Evolutionary conservation across 106 monocot genomes (phyloP).

Genomic region (Narthecium ossifragum): DNA sequence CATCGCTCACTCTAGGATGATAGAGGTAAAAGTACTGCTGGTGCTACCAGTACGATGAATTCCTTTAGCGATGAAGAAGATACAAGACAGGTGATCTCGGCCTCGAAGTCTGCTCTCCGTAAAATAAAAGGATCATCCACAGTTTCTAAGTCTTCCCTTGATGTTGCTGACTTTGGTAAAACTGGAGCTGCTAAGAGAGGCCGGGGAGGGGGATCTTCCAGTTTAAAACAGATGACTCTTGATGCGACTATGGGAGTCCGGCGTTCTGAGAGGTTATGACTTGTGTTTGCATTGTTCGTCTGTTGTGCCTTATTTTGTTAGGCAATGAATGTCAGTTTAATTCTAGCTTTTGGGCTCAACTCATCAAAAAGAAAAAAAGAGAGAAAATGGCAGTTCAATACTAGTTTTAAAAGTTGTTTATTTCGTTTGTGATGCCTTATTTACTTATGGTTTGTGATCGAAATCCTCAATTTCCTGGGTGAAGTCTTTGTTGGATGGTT

Average conservation of each 20-base stretch:
- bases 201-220: conserved; percentile 70
- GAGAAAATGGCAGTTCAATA: no score
- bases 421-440: no score
- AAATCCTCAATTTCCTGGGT: no score
- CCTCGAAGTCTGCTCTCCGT: conserved; percentile 30
- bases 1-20: conserved; percentile 26
- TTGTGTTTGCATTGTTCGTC: not conserved
- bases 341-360: no score
- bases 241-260: conserved; percentile 45
- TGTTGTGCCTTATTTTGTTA: no score
- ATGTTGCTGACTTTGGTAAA: conserved; percentile 19
- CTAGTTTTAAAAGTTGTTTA: no score
- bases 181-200: conserved; percentile 53
- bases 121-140: conserved; percentile 37
- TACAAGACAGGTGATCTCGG: conserved; percentile 38
- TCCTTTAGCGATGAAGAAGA: conserved; percentile 85
- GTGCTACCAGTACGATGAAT: conserved; percentile 27
- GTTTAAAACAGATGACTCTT: conserved; percentile 78
- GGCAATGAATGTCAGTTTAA: no score
- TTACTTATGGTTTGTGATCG: no score
- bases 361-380: no score
- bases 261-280: conserved; percentile 47
- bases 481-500: no score
- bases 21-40: conserved; percentile 30
- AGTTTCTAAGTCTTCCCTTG: conserved; percentile 19